A percentile compares a stretch with the other conserved stretches of the same genome.
Conservation (phyloP, 805 yeast genomes). For the Debaryomyces castellii region DNA sequence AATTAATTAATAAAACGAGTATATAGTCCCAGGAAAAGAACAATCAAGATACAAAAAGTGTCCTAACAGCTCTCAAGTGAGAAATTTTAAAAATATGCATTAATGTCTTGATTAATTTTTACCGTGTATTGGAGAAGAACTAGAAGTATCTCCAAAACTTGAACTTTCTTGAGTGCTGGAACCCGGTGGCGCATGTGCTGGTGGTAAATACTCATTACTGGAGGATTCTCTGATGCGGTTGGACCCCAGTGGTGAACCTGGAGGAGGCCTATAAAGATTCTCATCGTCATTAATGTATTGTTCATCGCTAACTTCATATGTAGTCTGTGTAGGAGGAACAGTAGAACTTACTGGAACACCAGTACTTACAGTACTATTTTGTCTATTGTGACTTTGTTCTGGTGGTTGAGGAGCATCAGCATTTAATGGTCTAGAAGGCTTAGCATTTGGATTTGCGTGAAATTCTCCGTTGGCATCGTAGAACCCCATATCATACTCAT, state of each 20-base stretch:
- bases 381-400: constrained; percentile 22
- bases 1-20: no score
- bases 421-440: constrained; percentile 6
- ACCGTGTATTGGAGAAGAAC: not conserved
- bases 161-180: not conserved
- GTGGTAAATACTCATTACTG: not conserved
- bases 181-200: not conserved
- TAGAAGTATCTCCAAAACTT: not conserved
- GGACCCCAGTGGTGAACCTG: constrained; percentile 8
- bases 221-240: not conserved
- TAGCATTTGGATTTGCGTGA: constrained; percentile 35
- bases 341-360: constrained; percentile 15
- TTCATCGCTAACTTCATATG: constrained; percentile 5
- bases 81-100: not conserved
- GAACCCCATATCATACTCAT: constrained; percentile 74
- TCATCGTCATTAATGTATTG: constrained; percentile 11
- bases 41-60: not conserved
- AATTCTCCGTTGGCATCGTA: constrained; percentile 62
- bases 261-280: constrained; percentile 13
- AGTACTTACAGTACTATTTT: constrained; percentile 9
- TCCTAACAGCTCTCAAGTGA: not conserved
- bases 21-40: no score
- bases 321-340: constrained; percentile 1
- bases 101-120: not conserved
- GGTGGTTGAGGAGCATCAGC: constrained; percentile 16